Base-by-base conservation (phyloP, 2,329 filamentous ascomycete genomes). In the Scedosporium apiospermum region DNA sequence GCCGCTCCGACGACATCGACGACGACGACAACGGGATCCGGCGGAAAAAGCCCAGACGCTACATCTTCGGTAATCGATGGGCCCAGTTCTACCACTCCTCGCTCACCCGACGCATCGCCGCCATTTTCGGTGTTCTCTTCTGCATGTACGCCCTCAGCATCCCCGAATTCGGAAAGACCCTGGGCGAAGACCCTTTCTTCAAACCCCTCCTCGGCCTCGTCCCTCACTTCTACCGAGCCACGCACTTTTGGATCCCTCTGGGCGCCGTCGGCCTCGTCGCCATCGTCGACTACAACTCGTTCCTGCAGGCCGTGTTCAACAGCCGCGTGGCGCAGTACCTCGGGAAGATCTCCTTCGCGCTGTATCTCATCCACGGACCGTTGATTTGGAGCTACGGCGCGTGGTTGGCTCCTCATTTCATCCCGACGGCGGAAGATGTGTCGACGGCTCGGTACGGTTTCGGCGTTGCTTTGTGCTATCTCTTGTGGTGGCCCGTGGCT, bases 351-450 rank as follows among this genome's bases (percentile, higher is more conserved):
- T 87, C 84, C 0, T 89, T 82, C 68, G 77, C 82, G 1, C 73
- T 89, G 9, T 89, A 89, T 71, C 75, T 88, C 7, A 78, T 88
- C 10, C 86, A 89, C 66, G 86, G 86, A 0, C 85, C 85, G 0
- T 71, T 89, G 1, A 73, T 89, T 0, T 82, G 77, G 76, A 78
- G 77, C 0, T 61, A 88, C 1, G 86, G 85, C 3, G 85, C 90
- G 69, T 76, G 87, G 46, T 26, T 90, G 1, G 61, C 61, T 89
- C 81, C 4, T 83, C 83, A 6, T 78, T 79, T 0, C 87, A 88
- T 9, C 86, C 82, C 75, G 68, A 73, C 3, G 78, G 79, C 57
- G 73, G 77, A 1, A 72, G 75, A 14, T 79, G 60, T 42, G 44
- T 86, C 65, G 69, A 69, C 16, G 86, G 86, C 0, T 84, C 85